A percentile compares a stretch with the other conserved stretches of the same genome.
phyloP scores from a whole-genome alignment of 2,329 filamentous ascomycete genomes.

The Colletotrichum camelliae region DNA sequence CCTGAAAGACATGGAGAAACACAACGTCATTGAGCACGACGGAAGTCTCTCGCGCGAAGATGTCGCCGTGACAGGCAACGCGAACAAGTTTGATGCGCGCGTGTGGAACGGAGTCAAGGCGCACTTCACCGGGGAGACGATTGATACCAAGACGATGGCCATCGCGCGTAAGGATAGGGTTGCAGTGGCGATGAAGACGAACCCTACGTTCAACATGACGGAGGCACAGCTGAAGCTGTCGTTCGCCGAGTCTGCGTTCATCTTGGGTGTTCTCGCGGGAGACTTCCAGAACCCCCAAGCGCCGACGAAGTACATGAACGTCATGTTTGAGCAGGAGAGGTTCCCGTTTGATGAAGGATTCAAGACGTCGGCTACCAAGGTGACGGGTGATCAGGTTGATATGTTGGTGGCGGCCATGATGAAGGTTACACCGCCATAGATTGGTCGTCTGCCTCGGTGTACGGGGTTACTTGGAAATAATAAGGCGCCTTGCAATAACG shows the following conservation, averaged over 20 bases:
- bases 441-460: not conserved
- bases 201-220: not conserved
- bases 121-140: not conserved
- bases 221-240: not conserved
- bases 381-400: not conserved
- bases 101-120: not conserved
- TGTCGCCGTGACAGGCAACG: slow-evolving; percentile 9
- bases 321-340: not conserved
- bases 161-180: slow-evolving; percentile 42
- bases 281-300: not conserved
- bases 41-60: slow-evolving; percentile 34
- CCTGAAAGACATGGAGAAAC: slow-evolving; percentile 19
- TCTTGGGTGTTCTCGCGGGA: not conserved
- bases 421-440: not conserved
- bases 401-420: not conserved
- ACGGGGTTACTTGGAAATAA: not conserved
- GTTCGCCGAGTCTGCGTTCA: not conserved
- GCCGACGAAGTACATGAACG: not conserved
- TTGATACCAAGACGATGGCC: not conserved
- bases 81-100: not conserved
- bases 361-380: not conserved
- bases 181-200: not conserved
- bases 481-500: not conserved
- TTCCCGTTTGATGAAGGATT: not conserved
- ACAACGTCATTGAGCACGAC: slow-evolving; percentile 35